These are phyloP conservation scores for Rubia tinctorum DNA, from an alignment of 305 asterid genomes.

Conservation along the genomic window DNA sequence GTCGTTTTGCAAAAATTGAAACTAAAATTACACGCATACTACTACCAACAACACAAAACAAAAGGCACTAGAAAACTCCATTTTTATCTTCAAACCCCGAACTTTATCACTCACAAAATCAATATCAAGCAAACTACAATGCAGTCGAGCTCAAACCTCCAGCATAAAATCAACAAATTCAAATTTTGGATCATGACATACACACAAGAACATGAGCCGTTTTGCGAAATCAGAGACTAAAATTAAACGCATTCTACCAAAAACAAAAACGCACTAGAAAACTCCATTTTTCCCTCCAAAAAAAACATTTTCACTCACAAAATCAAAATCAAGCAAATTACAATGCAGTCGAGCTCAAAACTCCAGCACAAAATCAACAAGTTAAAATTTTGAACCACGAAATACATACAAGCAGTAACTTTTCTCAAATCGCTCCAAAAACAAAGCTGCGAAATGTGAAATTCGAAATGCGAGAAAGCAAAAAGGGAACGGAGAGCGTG, in stretches of 20 bases:
- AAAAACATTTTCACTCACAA: background rate
- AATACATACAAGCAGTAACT: background rate
- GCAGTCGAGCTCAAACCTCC: background rate
- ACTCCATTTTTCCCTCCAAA: background rate
- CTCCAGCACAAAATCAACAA: background rate
- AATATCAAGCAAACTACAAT: background rate
- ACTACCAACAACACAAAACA: background rate
- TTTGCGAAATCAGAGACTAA: no score
- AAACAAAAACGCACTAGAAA: background rate
- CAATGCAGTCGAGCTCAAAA: background rate
- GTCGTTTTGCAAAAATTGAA: no score
- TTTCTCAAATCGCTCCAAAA: background rate
- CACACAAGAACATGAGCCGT: background rate
- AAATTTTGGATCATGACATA: background rate
- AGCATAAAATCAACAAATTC: background rate
- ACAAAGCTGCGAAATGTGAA: conserved; percentile 1
- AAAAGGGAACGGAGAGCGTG: background rate
- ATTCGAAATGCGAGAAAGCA: conserved; percentile 7
- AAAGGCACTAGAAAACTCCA: background rate
- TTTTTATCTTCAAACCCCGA: background rate
- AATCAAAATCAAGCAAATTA: background rate
- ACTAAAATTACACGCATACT: background rate
- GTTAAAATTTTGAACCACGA: background rate
- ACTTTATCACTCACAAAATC: background rate
- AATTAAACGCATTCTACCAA: background rate